Conservation (phyloP, 805 yeast species). For the Teunomyces cretensis region DNA sequence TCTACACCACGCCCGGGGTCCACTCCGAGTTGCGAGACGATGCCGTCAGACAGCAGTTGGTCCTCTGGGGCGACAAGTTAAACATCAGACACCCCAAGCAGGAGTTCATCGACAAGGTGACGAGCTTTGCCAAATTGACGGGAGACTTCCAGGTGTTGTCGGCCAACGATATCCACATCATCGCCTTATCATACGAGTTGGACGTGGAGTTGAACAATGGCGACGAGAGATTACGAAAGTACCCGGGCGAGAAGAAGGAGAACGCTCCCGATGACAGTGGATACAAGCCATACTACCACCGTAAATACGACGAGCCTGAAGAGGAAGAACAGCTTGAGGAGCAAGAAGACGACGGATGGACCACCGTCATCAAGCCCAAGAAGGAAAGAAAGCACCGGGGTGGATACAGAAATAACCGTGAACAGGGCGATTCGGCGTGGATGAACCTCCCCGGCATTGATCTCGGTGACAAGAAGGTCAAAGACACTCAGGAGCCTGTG, state of each 20-base stretch:
- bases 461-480: conserved; percentile 9
- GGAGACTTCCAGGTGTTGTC: conserved; percentile 92
- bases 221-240: conserved; percentile 65
- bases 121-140: conserved; percentile 76
- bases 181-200: conserved; percentile 88
- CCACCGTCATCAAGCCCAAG: conserved; percentile 17
- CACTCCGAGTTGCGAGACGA: conserved; percentile 84
- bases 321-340: conserved; percentile 8
- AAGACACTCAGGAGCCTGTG: neutral
- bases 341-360: conserved; percentile 24
- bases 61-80: conserved; percentile 76
- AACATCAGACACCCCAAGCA: conserved; percentile 75
- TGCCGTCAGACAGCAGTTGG: conserved; percentile 71
- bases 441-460: conserved; percentile 4
- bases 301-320: conserved; percentile 13
- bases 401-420: conserved; percentile 7
- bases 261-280: conserved; percentile 10
- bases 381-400: conserved; percentile 6
- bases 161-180: conserved; percentile 85
- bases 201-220: conserved; percentile 72
- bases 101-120: conserved; percentile 61
- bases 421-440: conserved; percentile 2
- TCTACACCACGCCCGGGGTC: conserved; percentile 91
- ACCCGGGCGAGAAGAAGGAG: conserved; percentile 62
- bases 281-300: neutral